Base-by-base conservation (phyloP, 352 stramenopile genomes). In the Pythium brassicae region DNA sequence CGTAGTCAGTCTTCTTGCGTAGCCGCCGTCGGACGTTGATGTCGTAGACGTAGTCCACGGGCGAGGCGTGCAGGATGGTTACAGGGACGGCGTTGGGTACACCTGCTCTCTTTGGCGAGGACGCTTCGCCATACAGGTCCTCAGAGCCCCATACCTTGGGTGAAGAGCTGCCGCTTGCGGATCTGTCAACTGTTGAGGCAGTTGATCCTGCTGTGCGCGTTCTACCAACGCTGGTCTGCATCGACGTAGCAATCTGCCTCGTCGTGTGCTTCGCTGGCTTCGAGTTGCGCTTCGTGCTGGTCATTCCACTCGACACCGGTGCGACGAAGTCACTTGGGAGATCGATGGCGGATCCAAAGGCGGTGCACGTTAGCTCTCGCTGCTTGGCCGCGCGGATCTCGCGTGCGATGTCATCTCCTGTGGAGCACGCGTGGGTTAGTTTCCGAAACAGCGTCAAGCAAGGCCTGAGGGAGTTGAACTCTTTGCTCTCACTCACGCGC, bases 41-140 rank as follows among this genome's bases (percentile, higher is more conserved):
- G 59, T 92, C 79, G 62, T 92, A 92, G 4, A 89, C 76, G 63
- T 86, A 92, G 53, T 92, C 82, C 3, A 89, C 52, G 0, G 61
- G 50, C 20, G 74, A 50, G 7, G 29, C 50, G 55, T 43, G 25
- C 19, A 22, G 66, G 10, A 23, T 7, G 32, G 29, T 37, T 1
- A 11, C 0, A 26, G 50, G 26, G 2, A n/a, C 37, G 25, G 43
- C 23, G 6, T 14, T 34, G 3, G n/a, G 17, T 17, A 20, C 35
- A 11, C 19, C 34, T 9, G 42, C 20, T 55, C 50, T 49, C 34
- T 44, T 45, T 15, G 26, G 46, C 17, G 22, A 14, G 39, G 32
- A 20, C 17, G 44, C 14, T 6, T 20, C 11, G 25, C 6, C 40
- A n/a, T 14, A 11, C 17, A 12, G 6, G 20, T 14, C 29, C 27